Evolutionary conservation across 352 stramenopile genomes (phyloP), one percentile per base, ranked within the genome.

Genomic region (Proteromonas lacertae): DNA sequence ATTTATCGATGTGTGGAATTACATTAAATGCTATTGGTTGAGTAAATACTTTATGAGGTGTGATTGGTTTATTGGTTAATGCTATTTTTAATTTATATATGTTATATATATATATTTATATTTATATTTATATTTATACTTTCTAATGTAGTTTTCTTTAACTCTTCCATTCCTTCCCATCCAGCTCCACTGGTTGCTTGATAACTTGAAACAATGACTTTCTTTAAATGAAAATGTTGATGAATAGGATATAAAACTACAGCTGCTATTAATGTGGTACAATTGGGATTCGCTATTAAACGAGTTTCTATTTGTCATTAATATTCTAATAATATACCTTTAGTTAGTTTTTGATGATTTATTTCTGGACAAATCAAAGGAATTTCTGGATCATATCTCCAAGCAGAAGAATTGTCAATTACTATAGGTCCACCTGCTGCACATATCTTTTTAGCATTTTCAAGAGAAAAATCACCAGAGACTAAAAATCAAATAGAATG

Each of bases 1-100:
- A 96, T 51, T 88, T 89, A 56, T 96, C 83, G 55, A 96, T 93
- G 53, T 96, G 83, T 28, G 83, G 83, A 52, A 96, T 93, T 16
- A 96, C 66, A 59, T 96, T 96, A 57, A 94, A 93, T 12, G 80
- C 72, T 35, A 96, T 52, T 32, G 80, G 77, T 59, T 94, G 76
- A 24, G 76, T 72, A 57, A 96, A 96, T 6, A 92, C 60, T 30
- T 25, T 31, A 20, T 25, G 26, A 13, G 26, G 26, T 13, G 26
- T 13, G 13, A n/a, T 33, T n/a, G 29, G 29, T 33, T 36, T 36
- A 10, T 36, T 36, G 29, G 29, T 10, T 36, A n/a, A 28, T 36
- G 32, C 10, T 36, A n/a, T 10, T n/a, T 19, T 36, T 36, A 28
- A n/a, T n/a, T n/a, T n/a, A n/a, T n/a, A n/a, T n/a, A n/a, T n/a